Evolutionary conservation across 2,329 filamentous ascomycete genomes (phyloP), one percentile per base, ranked within the genome.

Genomic region (Colletotrichum endophyticum): DNA sequence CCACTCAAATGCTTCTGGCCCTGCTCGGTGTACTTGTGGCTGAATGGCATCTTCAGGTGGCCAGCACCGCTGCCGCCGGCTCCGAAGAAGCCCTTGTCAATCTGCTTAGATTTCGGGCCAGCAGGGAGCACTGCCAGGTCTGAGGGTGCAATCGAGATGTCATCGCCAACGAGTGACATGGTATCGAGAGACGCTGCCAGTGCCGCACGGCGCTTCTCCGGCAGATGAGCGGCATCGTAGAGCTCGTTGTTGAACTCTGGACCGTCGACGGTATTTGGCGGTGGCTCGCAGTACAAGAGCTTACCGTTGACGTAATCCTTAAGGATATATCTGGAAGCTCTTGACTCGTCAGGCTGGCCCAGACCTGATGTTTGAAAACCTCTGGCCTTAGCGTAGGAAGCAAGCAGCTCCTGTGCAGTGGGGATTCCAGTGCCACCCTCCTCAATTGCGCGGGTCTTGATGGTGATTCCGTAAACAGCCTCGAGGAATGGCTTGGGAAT

Each of bases 251-350:
- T 99, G 89, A 99, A 99, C 70, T 94, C 91, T 66, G 87, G 87
- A 1, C 92, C 88, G 80, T 98, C 94, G 53, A 94, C 91, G 34
- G 93, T 90, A 6, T 87, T 87, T 0, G 96, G 96, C 1, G 97
- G 97, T 6, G 97, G 96, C 81, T 96, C 94, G 79, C 96, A 97
- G 87, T 94, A 99, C 8, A 99, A 91, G 0, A 99, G 91, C 86
- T 98, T 99, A 78, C 97, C 97, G 83, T 94, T 98, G 80, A 99
- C 97, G 82, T 99, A 99, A 86, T 99, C 97, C 84, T 99, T 99
- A 30, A 99, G 91, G 19, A 99, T 90, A 80, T 95, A 94, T 70
- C 97, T 92, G 6, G 96, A 96, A 8, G 97, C 97, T 80, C 97
- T 92, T 2, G 96, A 98, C 87, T 98, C 96, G 81, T 99, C 97